Conservation (phyloP, 495 filamentous ascomycete species). For the Poronia punctata region DNA sequence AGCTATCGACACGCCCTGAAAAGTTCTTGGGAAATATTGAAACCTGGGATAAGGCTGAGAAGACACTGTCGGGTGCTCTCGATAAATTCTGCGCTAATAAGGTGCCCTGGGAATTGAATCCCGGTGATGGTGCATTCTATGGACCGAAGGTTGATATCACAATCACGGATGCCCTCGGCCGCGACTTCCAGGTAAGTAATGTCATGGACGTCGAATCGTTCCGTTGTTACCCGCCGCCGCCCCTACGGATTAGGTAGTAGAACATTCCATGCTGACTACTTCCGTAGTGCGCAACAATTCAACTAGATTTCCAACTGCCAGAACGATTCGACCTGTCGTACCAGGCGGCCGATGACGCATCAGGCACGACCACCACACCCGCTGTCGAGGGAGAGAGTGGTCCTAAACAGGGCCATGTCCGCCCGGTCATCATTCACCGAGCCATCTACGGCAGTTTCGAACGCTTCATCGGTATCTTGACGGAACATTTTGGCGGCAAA, state of each 20-base stretch:
- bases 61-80: constrained; percentile 66
- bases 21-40: constrained; percentile 81
- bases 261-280: too few relatives aligned
- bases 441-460: constrained; percentile 92
- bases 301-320: constrained; percentile 92
- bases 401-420: constrained; percentile 37
- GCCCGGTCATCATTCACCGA: constrained; percentile 95
- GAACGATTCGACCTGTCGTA: constrained; percentile 79
- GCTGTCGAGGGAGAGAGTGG: constrained; percentile 18
- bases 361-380: constrained; percentile 30
- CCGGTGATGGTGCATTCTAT: constrained; percentile 95
- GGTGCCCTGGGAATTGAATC: constrained; percentile 77
- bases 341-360: constrained; percentile 56
- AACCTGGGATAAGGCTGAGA: constrained; percentile 84
- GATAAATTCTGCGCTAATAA: constrained; percentile 59
- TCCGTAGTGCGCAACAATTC: constrained; percentile 87
- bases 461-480: constrained; percentile 88
- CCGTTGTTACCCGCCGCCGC: too few relatives aligned
- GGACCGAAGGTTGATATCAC: constrained; percentile 90
- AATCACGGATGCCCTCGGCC: constrained; percentile 63
- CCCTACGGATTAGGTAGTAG: too few relatives aligned
- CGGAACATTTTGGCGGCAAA: constrained; percentile 92
- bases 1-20: constrained; percentile 90
- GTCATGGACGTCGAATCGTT: too few relatives aligned
- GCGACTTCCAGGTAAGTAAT: constrained; percentile 27